Percentiles rank a stretch among this genome's conserved stretches.
phyloP scores from a whole-genome alignment of 2,329 filamentous ascomycete species.

The Mycosphaerella sp. region DNA sequence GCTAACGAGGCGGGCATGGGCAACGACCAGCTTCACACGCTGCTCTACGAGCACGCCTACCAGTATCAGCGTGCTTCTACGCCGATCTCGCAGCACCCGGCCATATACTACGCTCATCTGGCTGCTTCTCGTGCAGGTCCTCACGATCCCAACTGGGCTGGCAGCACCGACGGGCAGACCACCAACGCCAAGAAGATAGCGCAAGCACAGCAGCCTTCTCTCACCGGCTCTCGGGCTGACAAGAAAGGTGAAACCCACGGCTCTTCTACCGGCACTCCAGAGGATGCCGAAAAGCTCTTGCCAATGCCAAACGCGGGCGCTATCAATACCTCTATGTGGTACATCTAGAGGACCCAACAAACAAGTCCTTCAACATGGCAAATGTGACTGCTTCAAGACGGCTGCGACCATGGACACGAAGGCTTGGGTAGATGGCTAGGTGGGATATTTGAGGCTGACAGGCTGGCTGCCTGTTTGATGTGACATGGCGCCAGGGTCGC shows the following conservation, averaged over 20 bases:
- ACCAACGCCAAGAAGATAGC: conserved; percentile 13
- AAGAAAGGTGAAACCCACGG: conserved; percentile 34
- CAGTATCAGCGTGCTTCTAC: conserved; percentile 90
- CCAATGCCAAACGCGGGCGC: conserved; percentile 36
- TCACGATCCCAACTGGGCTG: conserved; percentile 55
- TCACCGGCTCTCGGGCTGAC: conserved; percentile 18
- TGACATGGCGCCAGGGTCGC: too few species aligned
- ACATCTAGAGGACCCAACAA: conserved; percentile 34
- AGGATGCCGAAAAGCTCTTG: conserved; percentile 36
- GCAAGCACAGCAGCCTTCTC: conserved; percentile 3
- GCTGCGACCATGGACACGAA: too few species aligned
- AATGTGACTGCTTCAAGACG: too few species aligned
- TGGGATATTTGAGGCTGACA: too few species aligned
- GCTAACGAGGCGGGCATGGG: conserved; percentile 68
- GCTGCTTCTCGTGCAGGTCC: conserved; percentile 72
- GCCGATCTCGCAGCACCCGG: conserved; percentile 79
- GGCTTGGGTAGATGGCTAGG: too few species aligned
- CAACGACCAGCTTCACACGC: conserved; percentile 67
- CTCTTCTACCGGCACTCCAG: conserved; percentile 22
- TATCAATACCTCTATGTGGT: conserved; percentile 46
- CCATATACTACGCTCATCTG: conserved; percentile 93
- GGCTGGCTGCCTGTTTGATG: too few species aligned
- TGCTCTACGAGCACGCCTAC: conserved; percentile 94
- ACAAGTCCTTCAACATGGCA: too few species aligned
- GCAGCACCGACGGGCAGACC: conserved; percentile 19